Evolutionary conservation across 2,329 filamentous ascomycete species (phyloP), one percentile per base, ranked within the genome.

Genomic region (Alternaria incomplexa): DNA sequence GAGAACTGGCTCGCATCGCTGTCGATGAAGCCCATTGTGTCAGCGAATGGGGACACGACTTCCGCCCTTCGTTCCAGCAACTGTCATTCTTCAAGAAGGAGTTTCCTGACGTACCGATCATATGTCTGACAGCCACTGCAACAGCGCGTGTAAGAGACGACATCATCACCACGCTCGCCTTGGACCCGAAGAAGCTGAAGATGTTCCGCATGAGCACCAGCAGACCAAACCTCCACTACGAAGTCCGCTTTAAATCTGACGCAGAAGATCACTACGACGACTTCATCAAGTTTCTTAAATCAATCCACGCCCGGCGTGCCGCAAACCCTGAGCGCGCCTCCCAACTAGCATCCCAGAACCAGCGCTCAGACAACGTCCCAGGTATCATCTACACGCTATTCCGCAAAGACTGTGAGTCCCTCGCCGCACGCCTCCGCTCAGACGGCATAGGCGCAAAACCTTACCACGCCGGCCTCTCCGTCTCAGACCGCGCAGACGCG

Each of bases 1-100:
- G 88, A 61, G 93, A 97, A 80, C 87, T 98, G n/a, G 90, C 91
- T 10, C 89, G 95, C 13, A 88, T 98, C 66, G 95, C 92, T 51
- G 90, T 98, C 61, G 95, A 98, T 75, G 95, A 98, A 81, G 95
- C 95, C 3, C 95, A 98, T 79, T 98, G 95, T 79, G 97, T 98
- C 70, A 97, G 93, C 23, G 94, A 97, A 89, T 97, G 95, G 95
- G 95, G 95, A 2, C 94, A 98, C 78, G 95, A 98, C 79, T 98
- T 98, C 77, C 91, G 95, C n/a, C 92, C 90, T 36, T 92, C 93
- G 61, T 98, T 97, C 81, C 93, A 96, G 75, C 88, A 91, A 20
- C 85, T 98, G 7, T 90, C 88, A 3, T 97, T 93, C 89, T 96
- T 98, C 83, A 90, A 92, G 70, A 85, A 88, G 52, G 89, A 89